Conservation (phyloP, 2,329 filamentous ascomycete species). For the Colletotrichum musae region DNA sequence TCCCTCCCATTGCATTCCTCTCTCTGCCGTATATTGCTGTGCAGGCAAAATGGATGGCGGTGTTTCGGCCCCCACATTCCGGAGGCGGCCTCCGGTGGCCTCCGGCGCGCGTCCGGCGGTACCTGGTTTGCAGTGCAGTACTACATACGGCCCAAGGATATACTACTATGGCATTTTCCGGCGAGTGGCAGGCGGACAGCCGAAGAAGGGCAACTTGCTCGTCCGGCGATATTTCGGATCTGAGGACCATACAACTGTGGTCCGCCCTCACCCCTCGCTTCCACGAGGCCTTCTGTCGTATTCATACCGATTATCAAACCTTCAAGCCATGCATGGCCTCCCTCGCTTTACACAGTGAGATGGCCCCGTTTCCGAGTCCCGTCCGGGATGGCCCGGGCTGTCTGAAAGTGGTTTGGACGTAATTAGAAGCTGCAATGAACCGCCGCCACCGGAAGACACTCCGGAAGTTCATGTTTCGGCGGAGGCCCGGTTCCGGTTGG, state of each 20-base stretch:
- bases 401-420: neutral
- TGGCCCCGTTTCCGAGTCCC: neutral
- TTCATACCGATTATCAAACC: conserved; percentile 23
- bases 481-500: neutral
- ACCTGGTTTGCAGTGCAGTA: neutral
- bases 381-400: neutral
- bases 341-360: neutral
- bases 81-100: neutral
- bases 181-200: no score
- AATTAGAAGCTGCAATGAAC: neutral
- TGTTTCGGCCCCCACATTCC: conserved; percentile 9
- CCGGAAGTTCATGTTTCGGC: conserved; percentile 5
- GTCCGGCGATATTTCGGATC: no score
- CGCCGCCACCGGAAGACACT: conserved; percentile 9
- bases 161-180: no score
- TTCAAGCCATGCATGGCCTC: conserved; percentile 2
- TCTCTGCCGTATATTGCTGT: neutral
- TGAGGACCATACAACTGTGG: conserved; percentile 13
- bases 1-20: conserved; percentile 2
- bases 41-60: neutral
- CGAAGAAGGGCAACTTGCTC: no score
- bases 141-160: no score
- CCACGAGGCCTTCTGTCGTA: conserved; percentile 5
- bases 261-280: conserved; percentile 18
- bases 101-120: neutral